Evolutionary conservation across 106 monocot genomes (phyloP).

Genomic region (Allium sativum): DNA sequence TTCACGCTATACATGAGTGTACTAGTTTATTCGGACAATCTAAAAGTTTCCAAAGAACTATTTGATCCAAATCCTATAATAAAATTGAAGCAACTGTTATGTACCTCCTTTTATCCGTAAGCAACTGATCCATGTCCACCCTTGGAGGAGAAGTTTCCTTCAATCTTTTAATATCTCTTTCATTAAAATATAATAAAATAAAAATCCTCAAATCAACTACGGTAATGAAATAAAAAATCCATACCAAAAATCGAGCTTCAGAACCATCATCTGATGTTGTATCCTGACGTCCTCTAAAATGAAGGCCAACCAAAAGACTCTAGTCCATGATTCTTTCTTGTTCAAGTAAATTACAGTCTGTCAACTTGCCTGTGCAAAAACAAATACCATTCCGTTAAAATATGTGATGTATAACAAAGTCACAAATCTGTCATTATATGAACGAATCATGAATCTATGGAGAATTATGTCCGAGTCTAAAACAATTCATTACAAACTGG

Average conservation of each 20-base stretch:
- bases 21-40: too few species aligned
- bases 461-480: not conserved
- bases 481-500: not conserved
- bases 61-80: too few species aligned
- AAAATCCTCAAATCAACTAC: constrained; percentile 8
- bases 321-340: constrained; percentile 97
- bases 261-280: constrained; percentile 18
- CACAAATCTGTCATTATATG: not conserved
- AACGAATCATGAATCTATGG: too few species aligned
- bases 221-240: not conserved
- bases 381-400: not conserved
- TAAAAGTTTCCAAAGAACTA: too few species aligned
- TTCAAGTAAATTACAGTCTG: constrained; percentile 66
- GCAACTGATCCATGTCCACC: constrained; percentile 54
- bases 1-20: too few species aligned
- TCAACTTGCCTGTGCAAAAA: constrained; percentile 55
- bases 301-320: constrained; percentile 79
- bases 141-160: constrained; percentile 44
- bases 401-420: not conserved
- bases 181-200: constrained; percentile 12
- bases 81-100: too few species aligned
- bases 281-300: constrained; percentile 45
- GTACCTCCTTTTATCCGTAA: constrained; percentile 55
- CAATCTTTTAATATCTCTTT: constrained; percentile 22
- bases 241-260: not conserved